Evolutionary conservation across 2,329 filamentous ascomycete genomes (phyloP).

Genomic region (Chaetoscypha palmicola): DNA sequence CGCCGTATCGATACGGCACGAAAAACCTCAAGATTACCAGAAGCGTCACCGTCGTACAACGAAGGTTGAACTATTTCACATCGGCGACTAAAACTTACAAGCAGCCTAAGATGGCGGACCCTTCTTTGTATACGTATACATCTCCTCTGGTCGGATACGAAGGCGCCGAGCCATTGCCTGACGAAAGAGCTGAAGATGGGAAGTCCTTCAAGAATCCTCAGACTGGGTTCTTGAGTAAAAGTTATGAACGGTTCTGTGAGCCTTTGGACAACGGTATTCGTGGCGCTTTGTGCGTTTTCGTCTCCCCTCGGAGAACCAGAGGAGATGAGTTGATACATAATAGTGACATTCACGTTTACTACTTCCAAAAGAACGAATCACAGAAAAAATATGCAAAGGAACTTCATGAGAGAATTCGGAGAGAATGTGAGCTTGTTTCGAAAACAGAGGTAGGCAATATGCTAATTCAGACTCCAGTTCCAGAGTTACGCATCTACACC

Average conservation of each 20-base stretch:
- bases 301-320: not conserved
- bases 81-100: no score
- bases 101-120: constrained; percentile 49
- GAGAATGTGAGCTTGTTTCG: constrained; percentile 56
- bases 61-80: no score
- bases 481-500: constrained; percentile 74
- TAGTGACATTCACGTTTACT: constrained; percentile 80
- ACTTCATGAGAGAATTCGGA: constrained; percentile 69
- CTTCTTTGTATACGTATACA: constrained; percentile 42
- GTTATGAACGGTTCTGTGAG: constrained; percentile 62
- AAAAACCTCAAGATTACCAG: no score
- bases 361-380: constrained; percentile 54
- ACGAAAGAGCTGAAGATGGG: constrained; percentile 52
- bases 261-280: constrained; percentile 59
- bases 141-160: constrained; percentile 47
- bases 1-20: no score
- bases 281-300: constrained; percentile 61
- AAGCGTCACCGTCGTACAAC: no score
- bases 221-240: constrained; percentile 51
- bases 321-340: not conserved
- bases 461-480: constrained; percentile 47
- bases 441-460: not conserved
- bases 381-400: constrained; percentile 63
- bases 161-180: constrained; percentile 39
- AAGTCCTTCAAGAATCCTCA: constrained; percentile 69